Conservation (phyloP, 2,329 filamentous ascomycete species). For the Penicillium sp. region DNA sequence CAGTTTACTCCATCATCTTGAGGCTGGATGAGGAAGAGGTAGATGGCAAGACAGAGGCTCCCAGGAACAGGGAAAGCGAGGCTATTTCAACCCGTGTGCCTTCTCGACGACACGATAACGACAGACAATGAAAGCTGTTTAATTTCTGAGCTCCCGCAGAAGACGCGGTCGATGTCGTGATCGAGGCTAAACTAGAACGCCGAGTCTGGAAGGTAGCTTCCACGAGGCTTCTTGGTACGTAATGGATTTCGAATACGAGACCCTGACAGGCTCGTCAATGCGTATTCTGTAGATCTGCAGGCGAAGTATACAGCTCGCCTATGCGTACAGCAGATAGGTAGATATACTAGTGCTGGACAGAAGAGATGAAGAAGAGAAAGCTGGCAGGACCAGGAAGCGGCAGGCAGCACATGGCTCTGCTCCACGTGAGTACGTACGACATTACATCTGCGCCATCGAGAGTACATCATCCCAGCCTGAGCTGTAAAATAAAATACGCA, state of each 20-base stretch:
- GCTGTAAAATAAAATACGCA: no score
- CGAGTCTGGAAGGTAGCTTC: neutral
- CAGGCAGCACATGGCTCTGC: no score
- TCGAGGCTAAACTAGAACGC: conserved; percentile 8
- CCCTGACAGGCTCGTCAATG: neutral
- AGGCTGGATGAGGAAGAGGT: neutral
- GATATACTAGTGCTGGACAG: no score
- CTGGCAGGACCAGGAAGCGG: neutral
- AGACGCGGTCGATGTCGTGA: conserved; percentile 14
- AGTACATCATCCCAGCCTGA: no score
- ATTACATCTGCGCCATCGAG: no score
- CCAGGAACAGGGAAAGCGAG: neutral
- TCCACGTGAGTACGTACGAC: neutral
- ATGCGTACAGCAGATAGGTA: neutral
- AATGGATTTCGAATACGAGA: neutral
- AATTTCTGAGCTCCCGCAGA: neutral
- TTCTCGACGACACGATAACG: neutral
- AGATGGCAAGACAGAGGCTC: conserved; percentile 4
- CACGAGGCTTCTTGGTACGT: neutral
- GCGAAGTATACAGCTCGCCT: no score
- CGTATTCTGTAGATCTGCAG: neutral
- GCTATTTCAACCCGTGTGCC: conserved; percentile 4
- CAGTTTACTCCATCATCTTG: neutral
- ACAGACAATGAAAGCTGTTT: neutral
- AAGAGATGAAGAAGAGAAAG: neutral